Percentiles rank a stretch among this genome's conserved stretches.
These are phyloP conservation scores for Paratrypanosoma confusum DNA, from an alignment of 208 protist genomes.

Conservation along the genomic window DNA sequence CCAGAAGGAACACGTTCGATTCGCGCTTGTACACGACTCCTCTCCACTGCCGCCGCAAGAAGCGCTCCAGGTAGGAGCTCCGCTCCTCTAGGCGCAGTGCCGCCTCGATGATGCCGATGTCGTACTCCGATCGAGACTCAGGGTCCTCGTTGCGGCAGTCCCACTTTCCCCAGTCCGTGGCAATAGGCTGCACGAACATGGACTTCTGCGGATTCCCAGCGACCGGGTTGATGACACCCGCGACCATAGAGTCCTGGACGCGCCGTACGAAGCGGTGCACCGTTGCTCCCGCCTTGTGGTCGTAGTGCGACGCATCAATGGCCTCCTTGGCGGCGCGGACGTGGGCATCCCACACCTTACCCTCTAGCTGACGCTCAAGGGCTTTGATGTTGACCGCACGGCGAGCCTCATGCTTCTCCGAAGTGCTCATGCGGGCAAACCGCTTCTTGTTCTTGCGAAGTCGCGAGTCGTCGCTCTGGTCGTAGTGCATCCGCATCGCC, in stretches of 20 bases:
- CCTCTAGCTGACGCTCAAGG: slow-evolving; percentile 54
- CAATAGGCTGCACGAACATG: slow-evolving; percentile 2
- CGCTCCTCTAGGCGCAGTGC: slow-evolving; percentile 54
- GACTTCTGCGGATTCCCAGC: slow-evolving; percentile 1
- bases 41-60: slow-evolving; percentile 60
- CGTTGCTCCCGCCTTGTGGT: slow-evolving; percentile 29
- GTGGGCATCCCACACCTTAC: slow-evolving; percentile 63
- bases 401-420: slow-evolving; percentile 46
- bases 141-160: slow-evolving; percentile 78
- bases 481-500: slow-evolving; percentile 64
- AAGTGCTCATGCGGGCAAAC: slow-evolving; percentile 37
- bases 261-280: slow-evolving; percentile 49
- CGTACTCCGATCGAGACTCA: slow-evolving; percentile 34
- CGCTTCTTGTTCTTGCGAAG: slow-evolving; percentile 45
- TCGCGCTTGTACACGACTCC: slow-evolving; percentile 36
- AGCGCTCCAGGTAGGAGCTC: slow-evolving; percentile 20
- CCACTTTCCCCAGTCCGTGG: slow-evolving; percentile 26
- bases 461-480: slow-evolving; percentile 67
- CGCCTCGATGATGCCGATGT: slow-evolving; percentile 54
- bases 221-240: slow-evolving; percentile 9
- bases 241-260: slow-evolving; percentile 41
- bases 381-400: slow-evolving; percentile 56
- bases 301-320: slow-evolving; percentile 65
- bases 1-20: slow-evolving; percentile 38
- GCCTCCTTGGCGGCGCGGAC: slow-evolving; percentile 69